Percentiles rank a stretch among this genome's conserved stretches.
Conservation (phyloP, 352 stramenopile genomes). For the Phytophthora kernoviae region DNA sequence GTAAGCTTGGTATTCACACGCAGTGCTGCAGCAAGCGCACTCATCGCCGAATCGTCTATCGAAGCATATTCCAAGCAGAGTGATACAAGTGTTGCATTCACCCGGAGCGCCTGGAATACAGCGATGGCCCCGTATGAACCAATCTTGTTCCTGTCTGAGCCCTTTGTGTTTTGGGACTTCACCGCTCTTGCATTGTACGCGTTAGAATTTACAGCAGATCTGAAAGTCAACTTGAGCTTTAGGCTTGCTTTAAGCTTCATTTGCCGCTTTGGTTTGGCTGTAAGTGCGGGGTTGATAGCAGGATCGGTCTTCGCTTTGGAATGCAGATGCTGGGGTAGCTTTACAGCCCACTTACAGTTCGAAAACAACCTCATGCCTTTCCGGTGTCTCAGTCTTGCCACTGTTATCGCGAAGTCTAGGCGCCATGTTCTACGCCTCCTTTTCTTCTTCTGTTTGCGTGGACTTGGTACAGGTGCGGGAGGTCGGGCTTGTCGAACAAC, state of each 20-base stretch:
- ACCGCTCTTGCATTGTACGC: background rate
- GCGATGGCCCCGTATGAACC: slow-evolving; percentile 36
- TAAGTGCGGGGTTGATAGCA: background rate
- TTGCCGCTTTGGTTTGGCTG: background rate
- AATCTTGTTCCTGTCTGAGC: slow-evolving; percentile 26
- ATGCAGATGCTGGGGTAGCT: slow-evolving; percentile 3
- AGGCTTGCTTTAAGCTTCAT: slow-evolving; percentile 7
- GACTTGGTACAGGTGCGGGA: slow-evolving; percentile 2
- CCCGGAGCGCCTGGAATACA: slow-evolving; percentile 57
- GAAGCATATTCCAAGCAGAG: slow-evolving; percentile 54
- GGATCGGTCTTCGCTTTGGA: slow-evolving; percentile 3
- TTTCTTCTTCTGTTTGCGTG: slow-evolving; percentile 18
- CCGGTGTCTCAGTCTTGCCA: slow-evolving; percentile 16
- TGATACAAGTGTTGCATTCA: slow-evolving; percentile 53
- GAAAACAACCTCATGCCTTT: slow-evolving; percentile 7
- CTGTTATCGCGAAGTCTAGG: slow-evolving; percentile 12
- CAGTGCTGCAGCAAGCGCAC: slow-evolving; percentile 63
- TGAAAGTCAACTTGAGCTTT: slow-evolving; percentile 1
- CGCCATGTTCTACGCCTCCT: background rate
- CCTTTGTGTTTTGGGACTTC: slow-evolving; percentile 8
- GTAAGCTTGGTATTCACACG: slow-evolving; percentile 64
- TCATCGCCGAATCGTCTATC: slow-evolving; percentile 56
- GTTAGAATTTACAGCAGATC: background rate
- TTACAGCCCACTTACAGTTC: slow-evolving; percentile 11
- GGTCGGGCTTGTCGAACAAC: slow-evolving; percentile 31